These are phyloP conservation scores for Podila verticillata DNA, from an alignment of 192 early-diverging fungal genomes.

Conservation along the genomic window DNA sequence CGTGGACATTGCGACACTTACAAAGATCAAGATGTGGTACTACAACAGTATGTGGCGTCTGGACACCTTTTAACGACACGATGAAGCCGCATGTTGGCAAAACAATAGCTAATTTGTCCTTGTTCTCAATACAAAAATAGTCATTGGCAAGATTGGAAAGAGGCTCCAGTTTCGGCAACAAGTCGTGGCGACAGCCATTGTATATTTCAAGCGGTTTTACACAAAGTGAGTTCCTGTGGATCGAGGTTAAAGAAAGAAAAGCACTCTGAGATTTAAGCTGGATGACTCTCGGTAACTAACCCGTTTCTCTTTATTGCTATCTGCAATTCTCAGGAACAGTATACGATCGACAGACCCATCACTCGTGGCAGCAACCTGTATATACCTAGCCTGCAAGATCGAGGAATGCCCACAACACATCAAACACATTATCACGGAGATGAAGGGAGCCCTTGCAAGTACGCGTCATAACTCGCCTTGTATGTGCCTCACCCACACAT, in stretches of 20 bases:
- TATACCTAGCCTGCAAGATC: conserved; percentile 91
- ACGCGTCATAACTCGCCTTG: neutral
- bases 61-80: neutral
- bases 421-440: conserved; percentile 64
- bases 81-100: no score
- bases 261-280: no score
- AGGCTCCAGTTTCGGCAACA: conserved; percentile 79
- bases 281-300: no score
- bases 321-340: conserved; percentile 66
- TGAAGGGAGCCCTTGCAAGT: conserved; percentile 51
- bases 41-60: conserved; percentile 58
- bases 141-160: conserved; percentile 80
- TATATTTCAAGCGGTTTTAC: conserved; percentile 93
- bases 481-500: neutral
- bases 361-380: conserved; percentile 81
- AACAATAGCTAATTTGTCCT: neutral
- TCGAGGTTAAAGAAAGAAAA: no score
- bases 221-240: conserved; percentile 68
- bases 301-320: no score
- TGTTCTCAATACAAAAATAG: conserved; percentile 53
- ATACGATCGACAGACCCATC: conserved; percentile 79
- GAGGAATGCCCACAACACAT: conserved; percentile 81
- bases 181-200: conserved; percentile 82
- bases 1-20: conserved; percentile 59
- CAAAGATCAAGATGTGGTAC: conserved; percentile 73